Conservation (phyloP, 306 rosid species). For the Quercus dentata region DNA sequence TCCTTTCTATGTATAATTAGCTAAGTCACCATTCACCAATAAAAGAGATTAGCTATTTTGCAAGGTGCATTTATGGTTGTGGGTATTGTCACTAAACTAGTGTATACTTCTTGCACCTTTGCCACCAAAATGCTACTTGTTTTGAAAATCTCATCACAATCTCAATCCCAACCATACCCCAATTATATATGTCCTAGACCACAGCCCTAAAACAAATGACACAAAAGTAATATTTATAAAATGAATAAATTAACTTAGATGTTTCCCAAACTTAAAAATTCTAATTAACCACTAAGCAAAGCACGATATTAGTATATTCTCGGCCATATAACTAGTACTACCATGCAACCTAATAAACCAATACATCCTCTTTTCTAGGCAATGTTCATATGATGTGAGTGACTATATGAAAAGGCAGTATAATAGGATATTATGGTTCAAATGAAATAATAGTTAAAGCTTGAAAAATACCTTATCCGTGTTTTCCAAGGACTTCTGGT, state of each 20-base stretch:
- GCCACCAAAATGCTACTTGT: not conserved
- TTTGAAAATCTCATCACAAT: not conserved
- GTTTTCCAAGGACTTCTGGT: conserved; percentile 64
- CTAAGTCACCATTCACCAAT: not conserved
- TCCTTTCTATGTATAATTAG: not conserved
- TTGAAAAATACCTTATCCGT: conserved; percentile 51
- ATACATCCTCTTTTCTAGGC: not conserved
- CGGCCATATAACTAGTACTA: not conserved
- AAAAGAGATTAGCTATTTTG: not conserved
- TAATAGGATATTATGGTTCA: not conserved
- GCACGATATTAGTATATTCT: not conserved
- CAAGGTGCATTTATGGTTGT: not conserved
- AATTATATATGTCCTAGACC: not conserved
- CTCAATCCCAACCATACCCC: not conserved
- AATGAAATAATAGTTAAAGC: conserved; percentile 1
- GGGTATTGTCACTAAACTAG: not conserved
- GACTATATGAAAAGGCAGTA: not conserved
- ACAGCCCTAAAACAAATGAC: not conserved
- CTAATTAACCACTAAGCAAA: not conserved
- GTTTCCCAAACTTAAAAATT: not conserved
- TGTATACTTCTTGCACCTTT: not conserved
- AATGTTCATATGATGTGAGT: not conserved
- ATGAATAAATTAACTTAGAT: not conserved
- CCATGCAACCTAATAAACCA: not conserved
- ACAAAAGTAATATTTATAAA: not conserved